Percentiles rank a stretch among this genome's conserved stretches.
Evolutionary conservation across 768 basidiomycete species (phyloP).

Genomic region (Xanthoconium purpureum): DNA sequence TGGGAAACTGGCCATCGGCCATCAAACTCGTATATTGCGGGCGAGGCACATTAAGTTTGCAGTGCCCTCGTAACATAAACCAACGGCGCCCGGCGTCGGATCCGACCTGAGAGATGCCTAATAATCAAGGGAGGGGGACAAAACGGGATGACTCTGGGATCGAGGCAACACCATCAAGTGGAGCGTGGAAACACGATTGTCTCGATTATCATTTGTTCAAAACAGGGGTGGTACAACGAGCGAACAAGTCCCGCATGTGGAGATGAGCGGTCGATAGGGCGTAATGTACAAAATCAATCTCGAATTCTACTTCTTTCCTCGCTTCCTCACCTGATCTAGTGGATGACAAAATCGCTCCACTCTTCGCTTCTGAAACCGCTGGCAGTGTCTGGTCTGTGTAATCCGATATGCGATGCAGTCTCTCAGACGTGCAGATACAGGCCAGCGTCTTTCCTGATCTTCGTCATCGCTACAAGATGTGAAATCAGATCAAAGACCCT

Average conservation of each 20-base stretch:
- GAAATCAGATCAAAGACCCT: background rate
- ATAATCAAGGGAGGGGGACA: background rate
- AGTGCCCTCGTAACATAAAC: no score
- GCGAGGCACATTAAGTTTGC: no score
- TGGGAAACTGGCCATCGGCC: background rate
- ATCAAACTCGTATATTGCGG: no score
- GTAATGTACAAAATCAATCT: constrained; percentile 15
- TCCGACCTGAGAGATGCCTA: no score
- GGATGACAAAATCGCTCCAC: background rate
- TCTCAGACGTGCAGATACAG: constrained; percentile 49
- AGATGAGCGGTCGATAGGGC: background rate
- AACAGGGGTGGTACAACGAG: background rate
- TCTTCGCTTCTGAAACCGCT: background rate
- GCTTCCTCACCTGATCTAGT: constrained; percentile 1
- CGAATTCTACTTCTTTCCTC: background rate
- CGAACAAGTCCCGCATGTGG: background rate
- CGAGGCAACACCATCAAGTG: background rate
- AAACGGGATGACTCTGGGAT: background rate
- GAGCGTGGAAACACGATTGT: background rate
- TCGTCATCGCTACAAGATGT: constrained; percentile 75
- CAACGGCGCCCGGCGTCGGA: no score
- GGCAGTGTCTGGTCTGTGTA: background rate
- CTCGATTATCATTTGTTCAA: background rate
- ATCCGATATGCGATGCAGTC: background rate
- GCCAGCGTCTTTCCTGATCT: constrained; percentile 68